Evolutionary conservation across 495 filamentous ascomycete genomes (phyloP).

Genomic region (Lepidopterella palustris): DNA sequence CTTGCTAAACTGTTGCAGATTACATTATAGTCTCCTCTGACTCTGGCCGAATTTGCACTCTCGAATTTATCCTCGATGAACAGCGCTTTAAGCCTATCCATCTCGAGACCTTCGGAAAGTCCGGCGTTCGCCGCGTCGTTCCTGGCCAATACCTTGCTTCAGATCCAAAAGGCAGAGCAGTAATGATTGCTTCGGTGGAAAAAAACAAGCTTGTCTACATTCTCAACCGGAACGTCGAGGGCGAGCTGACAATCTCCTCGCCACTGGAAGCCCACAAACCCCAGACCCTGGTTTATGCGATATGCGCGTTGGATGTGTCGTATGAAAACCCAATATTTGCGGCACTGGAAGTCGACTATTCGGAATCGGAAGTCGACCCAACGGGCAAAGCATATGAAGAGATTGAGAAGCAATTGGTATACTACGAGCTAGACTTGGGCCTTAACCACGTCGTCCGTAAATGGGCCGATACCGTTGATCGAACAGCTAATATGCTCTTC

Average conservation of each 20-base stretch:
- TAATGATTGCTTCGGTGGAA: slow-evolving; percentile 86
- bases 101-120: slow-evolving; percentile 96
- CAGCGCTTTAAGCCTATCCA: slow-evolving; percentile 87
- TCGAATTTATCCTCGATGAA: slow-evolving; percentile 83
- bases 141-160: slow-evolving; percentile 92
- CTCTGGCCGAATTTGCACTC: slow-evolving; percentile 86
- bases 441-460: slow-evolving; percentile 95
- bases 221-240: slow-evolving; percentile 89
- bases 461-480: slow-evolving; percentile 90
- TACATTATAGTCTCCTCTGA: slow-evolving; percentile 94
- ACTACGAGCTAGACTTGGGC: slow-evolving; percentile 94
- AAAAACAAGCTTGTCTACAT: slow-evolving; percentile 99
- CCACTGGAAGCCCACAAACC: slow-evolving; percentile 95
- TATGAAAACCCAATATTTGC: slow-evolving; percentile 97
- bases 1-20: slow-evolving; percentile 68
- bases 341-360: slow-evolving; percentile 87
- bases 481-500: slow-evolving; percentile 82
- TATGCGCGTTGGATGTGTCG: slow-evolving; percentile 84
- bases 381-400: slow-evolving; percentile 75
- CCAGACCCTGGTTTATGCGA: slow-evolving; percentile 82
- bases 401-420: slow-evolving; percentile 83
- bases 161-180: slow-evolving; percentile 92
- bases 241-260: slow-evolving; percentile 91
- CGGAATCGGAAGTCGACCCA: slow-evolving; percentile 84
- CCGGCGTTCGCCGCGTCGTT: slow-evolving; percentile 86